Base-by-base conservation (phyloP, 768 basidiomycete species). In the Tulasnella calospora region DNA sequence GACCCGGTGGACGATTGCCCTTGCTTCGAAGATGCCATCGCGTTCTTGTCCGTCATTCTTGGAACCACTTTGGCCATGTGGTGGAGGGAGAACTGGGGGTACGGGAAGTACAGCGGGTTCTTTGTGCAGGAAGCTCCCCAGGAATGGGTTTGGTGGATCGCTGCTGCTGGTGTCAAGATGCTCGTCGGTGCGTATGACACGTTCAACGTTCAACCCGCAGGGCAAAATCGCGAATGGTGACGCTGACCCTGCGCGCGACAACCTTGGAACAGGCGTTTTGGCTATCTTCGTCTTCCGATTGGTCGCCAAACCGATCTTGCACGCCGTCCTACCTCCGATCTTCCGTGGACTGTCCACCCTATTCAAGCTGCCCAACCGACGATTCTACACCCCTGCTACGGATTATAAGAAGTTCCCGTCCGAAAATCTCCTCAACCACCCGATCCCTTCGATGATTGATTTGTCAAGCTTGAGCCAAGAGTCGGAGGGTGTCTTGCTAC, bases 21-120 rank as follows among this genome's bases (percentile, higher is more conserved):
- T 2, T 98, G 97, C 84, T 99, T 98, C 84, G 97, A 98, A 83
- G 97, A 99, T 82, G 94, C 96, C 3, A 96, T 98, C 73, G 95
- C 97, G 0, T 92, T 96, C 80, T 85, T 93, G n/a, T 91, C 93
- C 35, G 95, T 95, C 57, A 87, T 94, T 23, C 86, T 92, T 46
- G 97, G 97, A n/a, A 86, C 87, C 27, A 85, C 89, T 33, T 83
- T 95, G 0, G 90, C 89, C 0, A 87, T 89, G 67, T 98, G 96
- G 95, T 84, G 85, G 71, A 86, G 84, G 38, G 87, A 80, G 1
- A 78, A 79, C 44, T 70, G 47, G 36, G 80, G 81, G 23, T 76
- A 75, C 41, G 55, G 78, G n/a, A 57, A 77, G 23, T 61, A 78
- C 40, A 69, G 73, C n/a, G 75, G 79, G 21, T 80, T 80, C 71